A percentile compares a stretch with the other conserved stretches of the same genome.
Evolutionary conservation across 2,329 filamentous ascomycete species (phyloP).

Genomic region (Penicillium sp.): DNA sequence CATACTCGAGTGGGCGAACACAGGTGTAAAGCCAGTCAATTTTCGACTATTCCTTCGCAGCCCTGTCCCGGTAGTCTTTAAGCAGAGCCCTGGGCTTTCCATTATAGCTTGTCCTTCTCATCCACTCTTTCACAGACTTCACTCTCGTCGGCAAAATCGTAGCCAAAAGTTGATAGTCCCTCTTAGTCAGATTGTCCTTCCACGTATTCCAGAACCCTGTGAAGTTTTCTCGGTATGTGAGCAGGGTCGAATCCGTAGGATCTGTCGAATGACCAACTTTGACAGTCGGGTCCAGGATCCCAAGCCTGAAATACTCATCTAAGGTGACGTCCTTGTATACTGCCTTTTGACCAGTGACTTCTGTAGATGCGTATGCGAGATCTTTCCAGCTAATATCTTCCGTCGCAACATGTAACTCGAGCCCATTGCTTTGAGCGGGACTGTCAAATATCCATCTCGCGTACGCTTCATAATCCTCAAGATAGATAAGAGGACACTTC

Average conservation of each 20-base stretch:
- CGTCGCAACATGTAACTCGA: slow-evolving; percentile 16
- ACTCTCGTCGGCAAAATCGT: not conserved
- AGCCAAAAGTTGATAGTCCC: not conserved
- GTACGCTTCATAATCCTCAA: slow-evolving; percentile 20
- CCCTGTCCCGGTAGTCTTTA: not conserved
- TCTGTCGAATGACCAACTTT: not conserved
- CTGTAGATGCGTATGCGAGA: not conserved
- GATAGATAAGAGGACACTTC: slow-evolving; percentile 14
- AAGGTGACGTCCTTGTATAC: not conserved
- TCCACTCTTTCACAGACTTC: not conserved
- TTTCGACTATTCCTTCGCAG: too few species aligned
- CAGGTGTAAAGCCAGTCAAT: too few species aligned
- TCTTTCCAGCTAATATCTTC: slow-evolving; percentile 6
- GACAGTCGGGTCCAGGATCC: not conserved
- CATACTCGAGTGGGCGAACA: too few species aligned
- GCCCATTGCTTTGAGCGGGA: slow-evolving; percentile 7
- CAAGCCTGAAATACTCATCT: not conserved
- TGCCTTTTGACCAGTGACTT: slow-evolving; percentile 2
- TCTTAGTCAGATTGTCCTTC: not conserved
- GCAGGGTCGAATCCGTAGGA: not conserved
- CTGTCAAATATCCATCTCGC: slow-evolving; percentile 20
- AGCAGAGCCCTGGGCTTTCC: not conserved
- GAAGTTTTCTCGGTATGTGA: slow-evolving; percentile 5
- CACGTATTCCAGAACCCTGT: slow-evolving; percentile 2
- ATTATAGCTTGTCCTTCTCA: not conserved